phyloP scores from a whole-genome alignment of 2,329 filamentous ascomycete species.

The Claviceps spartinae region DNA sequence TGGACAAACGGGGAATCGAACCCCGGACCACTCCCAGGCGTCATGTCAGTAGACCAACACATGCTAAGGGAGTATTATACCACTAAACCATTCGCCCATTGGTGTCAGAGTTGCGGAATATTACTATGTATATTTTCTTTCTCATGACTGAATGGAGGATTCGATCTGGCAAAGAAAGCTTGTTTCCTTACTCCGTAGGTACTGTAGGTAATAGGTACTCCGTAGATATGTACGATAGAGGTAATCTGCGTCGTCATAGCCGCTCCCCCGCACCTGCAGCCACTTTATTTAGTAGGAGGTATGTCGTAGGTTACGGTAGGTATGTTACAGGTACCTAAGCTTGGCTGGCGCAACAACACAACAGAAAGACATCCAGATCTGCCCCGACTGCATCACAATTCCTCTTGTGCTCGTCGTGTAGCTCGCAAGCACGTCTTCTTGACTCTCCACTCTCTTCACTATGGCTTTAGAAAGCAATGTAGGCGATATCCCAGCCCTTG shows the following conservation, averaged over 20 bases:
- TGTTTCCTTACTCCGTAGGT: too few relatives aligned
- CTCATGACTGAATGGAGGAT: too few relatives aligned
- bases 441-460: neutral
- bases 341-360: too few relatives aligned
- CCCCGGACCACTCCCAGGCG: conserved; percentile 11
- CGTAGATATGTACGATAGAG: too few relatives aligned
- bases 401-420: neutral
- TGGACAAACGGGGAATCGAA: conserved; percentile 13
- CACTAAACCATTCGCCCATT: conserved; percentile 6
- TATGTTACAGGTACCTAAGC: too few relatives aligned
- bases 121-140: rapidly evolving
- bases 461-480: conserved; percentile 23
- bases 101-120: neutral
- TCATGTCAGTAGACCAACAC: rapidly evolving
- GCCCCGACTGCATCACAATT: too few relatives aligned
- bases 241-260: neutral
- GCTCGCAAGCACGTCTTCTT: neutral
- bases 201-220: too few relatives aligned
- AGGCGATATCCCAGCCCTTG: conserved; percentile 4
- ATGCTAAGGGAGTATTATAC: conserved; percentile 7
- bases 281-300: neutral
- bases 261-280: neutral
- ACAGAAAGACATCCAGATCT: too few relatives aligned
- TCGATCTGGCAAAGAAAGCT: too few relatives aligned
- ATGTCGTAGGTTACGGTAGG: too few relatives aligned